Percentiles rank a stretch among this genome's conserved stretches.
These are phyloP conservation scores for Boletus barrowsii DNA, from an alignment of 768 basidiomycete species.

Conservation along the genomic window DNA sequence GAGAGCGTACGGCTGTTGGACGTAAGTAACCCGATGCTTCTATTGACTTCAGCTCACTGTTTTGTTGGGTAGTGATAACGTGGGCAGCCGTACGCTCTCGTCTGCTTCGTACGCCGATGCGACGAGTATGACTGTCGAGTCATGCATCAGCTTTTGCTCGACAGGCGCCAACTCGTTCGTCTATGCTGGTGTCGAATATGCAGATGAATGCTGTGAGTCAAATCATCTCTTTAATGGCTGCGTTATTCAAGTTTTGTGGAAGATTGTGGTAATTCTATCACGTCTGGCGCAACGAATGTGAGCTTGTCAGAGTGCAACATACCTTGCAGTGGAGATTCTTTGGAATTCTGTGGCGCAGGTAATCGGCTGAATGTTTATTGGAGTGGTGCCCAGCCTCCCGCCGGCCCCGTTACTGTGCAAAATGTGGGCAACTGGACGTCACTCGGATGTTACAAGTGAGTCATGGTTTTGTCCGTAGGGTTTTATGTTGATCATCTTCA, in stretches of 20 bases:
- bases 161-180: constrained; percentile 39
- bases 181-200: constrained; percentile 71
- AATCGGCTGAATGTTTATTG: constrained; percentile 60
- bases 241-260: background rate
- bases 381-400: constrained; percentile 56
- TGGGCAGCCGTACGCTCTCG: constrained; percentile 55
- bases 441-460: constrained; percentile 73
- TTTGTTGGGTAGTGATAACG: constrained; percentile 46
- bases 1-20: constrained; percentile 60
- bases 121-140: constrained; percentile 59
- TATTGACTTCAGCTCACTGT: constrained; percentile 9
- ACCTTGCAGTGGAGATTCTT: constrained; percentile 56
- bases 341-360: constrained; percentile 60
- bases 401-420: constrained; percentile 50
- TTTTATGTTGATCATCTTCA: background rate
- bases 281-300: constrained; percentile 43
- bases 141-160: constrained; percentile 44
- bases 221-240: background rate
- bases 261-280: constrained; percentile 65
- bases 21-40: constrained; percentile 36
- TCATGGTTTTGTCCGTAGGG: background rate
- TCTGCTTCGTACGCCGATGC: constrained; percentile 44
- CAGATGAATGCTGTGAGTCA: constrained; percentile 57
- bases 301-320: constrained; percentile 55
- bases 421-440: constrained; percentile 63